Percentiles rank a stretch among this genome's conserved stretches.
phyloP scores from a whole-genome alignment of 179 eudicot species.

The Beta lomatogona region DNA sequence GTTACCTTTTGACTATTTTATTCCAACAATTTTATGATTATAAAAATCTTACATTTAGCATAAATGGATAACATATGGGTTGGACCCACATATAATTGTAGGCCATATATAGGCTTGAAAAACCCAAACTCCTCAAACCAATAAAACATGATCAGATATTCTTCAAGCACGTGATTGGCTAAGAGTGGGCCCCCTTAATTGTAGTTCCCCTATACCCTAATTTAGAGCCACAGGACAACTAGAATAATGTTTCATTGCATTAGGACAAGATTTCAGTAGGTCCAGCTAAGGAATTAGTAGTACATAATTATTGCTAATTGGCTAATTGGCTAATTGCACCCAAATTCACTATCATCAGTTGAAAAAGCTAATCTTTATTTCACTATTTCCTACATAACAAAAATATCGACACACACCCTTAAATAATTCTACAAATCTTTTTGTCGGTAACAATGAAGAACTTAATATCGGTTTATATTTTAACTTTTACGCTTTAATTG shows the following conservation, averaged over 20 bases:
- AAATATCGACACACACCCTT: too few species aligned
- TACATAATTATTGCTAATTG: neutral
- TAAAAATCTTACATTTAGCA: slow-evolving; percentile 8
- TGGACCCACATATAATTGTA: slow-evolving; percentile 22
- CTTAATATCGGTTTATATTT: too few species aligned
- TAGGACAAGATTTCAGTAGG: slow-evolving; percentile 31
- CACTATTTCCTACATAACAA: too few species aligned
- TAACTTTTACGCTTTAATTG: too few species aligned
- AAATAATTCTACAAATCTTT: too few species aligned
- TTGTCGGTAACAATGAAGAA: too few species aligned
- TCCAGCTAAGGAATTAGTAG: slow-evolving; percentile 27
- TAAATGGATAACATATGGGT: slow-evolving; percentile 32
- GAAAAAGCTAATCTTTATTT: too few species aligned
- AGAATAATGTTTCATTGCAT: slow-evolving; percentile 35
- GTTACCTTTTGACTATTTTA: slow-evolving; percentile 23
- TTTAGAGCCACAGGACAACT: slow-evolving; percentile 22
- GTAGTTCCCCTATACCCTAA: slow-evolving; percentile 15
- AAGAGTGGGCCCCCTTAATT: slow-evolving; percentile 22
- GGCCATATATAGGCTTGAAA: slow-evolving; percentile 26
- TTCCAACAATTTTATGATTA: slow-evolving; percentile 7
- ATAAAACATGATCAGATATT: slow-evolving; percentile 32
- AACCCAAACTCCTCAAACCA: slow-evolving; percentile 9
- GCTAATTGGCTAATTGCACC: neutral
- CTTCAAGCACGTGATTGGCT: slow-evolving; percentile 40
- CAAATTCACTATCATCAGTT: too few species aligned